Base-by-base conservation (phyloP, 106 monocot genomes). In the Ottelia alismoides region DNA sequence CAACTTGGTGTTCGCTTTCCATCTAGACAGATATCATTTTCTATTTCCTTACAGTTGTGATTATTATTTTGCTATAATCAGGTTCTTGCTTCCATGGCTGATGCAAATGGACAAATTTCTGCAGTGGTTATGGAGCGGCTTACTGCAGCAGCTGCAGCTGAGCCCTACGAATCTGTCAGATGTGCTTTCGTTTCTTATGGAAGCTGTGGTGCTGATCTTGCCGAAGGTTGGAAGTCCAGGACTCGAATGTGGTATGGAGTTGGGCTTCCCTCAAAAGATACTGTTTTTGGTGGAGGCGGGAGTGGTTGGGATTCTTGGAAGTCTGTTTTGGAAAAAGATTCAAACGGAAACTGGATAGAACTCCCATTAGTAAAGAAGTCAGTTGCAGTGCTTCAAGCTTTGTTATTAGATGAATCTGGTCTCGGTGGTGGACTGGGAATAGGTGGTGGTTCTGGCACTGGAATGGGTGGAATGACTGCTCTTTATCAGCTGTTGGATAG, bases 61-160 rank as follows among this genome's bases (percentile, higher is more conserved):
- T n/a, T n/a, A n/a, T n/a, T n/a, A n/a, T n/a, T n/a, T n/a, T n/a
- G n/a, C n/a, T n/a, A n/a, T n/a, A n/a, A n/a, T 53, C 70, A 98
- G 96, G 85, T 82, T 61, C 89, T 98, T 70, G 75, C 89, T 49
- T 90, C 89, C 14, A 85, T 90, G 89, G 89, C 96, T 57, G 96
- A 90, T 74, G 76, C 76, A 64, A 85, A 98, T 62, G 96, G 96
- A 23, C 89, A 98, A 76, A 79, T 98, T 62, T 85, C 89, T 74
- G 96, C 82, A 30, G 66, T 90, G 63, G 74, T 76, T 53, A 90
- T 98, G 96, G 96, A 98, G 52, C 85, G 89, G 2, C 78, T 98
- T 46, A 90, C 82, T 59, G 89, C 96, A 60, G 96, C 96, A 30
- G 78, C 85, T 24, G 96, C 96, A 35, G 96, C 96, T n/a, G 96